Conservation (phyloP, 371 early-diverging fungal species). For the Lichtheimia ornata region DNA sequence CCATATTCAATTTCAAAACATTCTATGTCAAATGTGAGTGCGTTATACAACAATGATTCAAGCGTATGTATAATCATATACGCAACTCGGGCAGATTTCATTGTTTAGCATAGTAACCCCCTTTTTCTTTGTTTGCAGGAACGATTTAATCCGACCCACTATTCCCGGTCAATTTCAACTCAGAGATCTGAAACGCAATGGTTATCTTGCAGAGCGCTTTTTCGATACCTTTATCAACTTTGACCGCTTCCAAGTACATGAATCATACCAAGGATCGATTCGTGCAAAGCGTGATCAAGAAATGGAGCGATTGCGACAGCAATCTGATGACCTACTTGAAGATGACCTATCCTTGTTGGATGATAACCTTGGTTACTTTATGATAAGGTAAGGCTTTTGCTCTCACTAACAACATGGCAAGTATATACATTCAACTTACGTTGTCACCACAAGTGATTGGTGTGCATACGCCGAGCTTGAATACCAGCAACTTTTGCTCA, state of each 20-base stretch:
- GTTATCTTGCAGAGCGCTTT: conserved; percentile 47
- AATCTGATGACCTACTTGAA: not conserved
- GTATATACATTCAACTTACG: no score
- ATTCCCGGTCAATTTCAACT: conserved; percentile 39
- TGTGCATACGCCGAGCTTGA: conserved; percentile 41
- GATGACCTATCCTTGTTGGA: conserved; percentile 10
- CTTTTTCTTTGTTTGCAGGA: conserved; percentile 19
- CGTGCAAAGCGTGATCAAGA: conserved; percentile 36
- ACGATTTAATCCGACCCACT: conserved; percentile 47
- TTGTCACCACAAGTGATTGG: conserved; percentile 25
- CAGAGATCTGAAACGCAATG: conserved; percentile 42
- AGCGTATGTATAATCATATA: no score
- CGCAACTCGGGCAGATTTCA: no score
- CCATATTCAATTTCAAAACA: conserved; percentile 41
- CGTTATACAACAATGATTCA: no score
- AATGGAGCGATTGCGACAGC: conserved; percentile 9
- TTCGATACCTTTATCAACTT: conserved; percentile 52
- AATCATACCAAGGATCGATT: conserved; percentile 37
- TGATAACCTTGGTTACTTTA: conserved; percentile 22
- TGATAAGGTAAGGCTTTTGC: conserved; percentile 7
- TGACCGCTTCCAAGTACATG: conserved; percentile 47
- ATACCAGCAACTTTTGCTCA: conserved; percentile 31
- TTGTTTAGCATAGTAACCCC: no score
- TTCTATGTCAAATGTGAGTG: conserved; percentile 50
- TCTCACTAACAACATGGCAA: no score